Base-by-base conservation (phyloP, 768 basidiomycete genomes). In the Macrocybe gigantea region DNA sequence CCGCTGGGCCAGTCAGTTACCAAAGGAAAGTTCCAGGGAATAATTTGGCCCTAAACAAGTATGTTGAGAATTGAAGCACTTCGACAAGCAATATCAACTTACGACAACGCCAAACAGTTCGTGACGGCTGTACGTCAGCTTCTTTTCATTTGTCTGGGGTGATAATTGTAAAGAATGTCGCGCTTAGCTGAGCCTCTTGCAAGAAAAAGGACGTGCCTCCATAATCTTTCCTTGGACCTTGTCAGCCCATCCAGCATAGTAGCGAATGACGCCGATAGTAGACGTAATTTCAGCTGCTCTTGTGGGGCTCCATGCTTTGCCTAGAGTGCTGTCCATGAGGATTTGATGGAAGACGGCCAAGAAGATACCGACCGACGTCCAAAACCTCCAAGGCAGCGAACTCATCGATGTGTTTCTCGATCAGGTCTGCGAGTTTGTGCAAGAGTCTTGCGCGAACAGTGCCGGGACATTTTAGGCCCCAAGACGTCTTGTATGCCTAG, bases 241-340 rank as follows among this genome's bases (percentile, higher is more conserved):
- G 71, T 93, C 93, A 14, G 91, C 88, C 83, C 88, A 89, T 13
- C 93, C 93, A 37, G 82, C 88, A 57, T 86, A 97, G 68, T 94
- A 95, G 32, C 79, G 72, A 53, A 92, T 63, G 32, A 70, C 69
- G 13, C 62, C 68, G 49, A 83, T 71, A 32, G 76, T 64, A 45
- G 64, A 64, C 0, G 58, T 55, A 1, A 88, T 60, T 52, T 88
- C 88, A 0, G 56, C 63, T 12, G 57, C 63, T 49, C 69, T 77
- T 10, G 80, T 71, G 61, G 64, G 70, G 7, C 46, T 33, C 58
- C 71, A 82, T 2, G 77, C 73, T 64, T 84, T 84, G 39, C 82
- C 79, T 76, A 35, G 7, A 22, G 22, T 22, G 22, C 22, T 22
- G 1, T 22, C 22, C 22, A 4, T 22, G 22, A 10, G 14, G 3